phyloP scores from a whole-genome alignment of 2,329 filamentous ascomycete species.

The Aspergillus bombycis region DNA sequence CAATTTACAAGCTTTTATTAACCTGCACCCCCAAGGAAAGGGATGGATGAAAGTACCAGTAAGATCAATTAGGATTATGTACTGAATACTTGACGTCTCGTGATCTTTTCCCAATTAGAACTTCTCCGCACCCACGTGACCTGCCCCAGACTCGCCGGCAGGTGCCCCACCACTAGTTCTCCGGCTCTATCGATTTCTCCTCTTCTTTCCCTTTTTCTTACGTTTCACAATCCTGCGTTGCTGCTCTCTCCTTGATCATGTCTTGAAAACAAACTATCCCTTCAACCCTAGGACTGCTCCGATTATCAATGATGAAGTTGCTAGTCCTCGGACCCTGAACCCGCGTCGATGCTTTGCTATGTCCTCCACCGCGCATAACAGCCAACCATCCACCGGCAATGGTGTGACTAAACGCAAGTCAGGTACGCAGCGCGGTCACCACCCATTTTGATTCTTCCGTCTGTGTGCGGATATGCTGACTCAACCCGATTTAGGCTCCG shows the following conservation, averaged over 20 bases:
- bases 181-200: slow-evolving; percentile 10
- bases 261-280: background rate
- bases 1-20: background rate
- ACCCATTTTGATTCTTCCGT: background rate
- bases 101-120: background rate
- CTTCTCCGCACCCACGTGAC: slow-evolving; percentile 23
- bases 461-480: slow-evolving; percentile 4
- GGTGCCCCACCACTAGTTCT: slow-evolving; percentile 12
- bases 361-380: slow-evolving; percentile 41
- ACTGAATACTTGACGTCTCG: background rate
- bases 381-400: slow-evolving; percentile 34
- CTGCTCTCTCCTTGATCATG: slow-evolving; percentile 9
- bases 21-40: background rate
- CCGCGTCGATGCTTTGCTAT: slow-evolving; percentile 34
- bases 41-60: background rate
- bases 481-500: slow-evolving; percentile 34
- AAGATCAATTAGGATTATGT: background rate
- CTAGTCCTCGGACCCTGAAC: slow-evolving; percentile 21
- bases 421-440: slow-evolving; percentile 28
- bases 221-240: background rate
- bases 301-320: slow-evolving; percentile 14
- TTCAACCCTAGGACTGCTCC: background rate
- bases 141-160: slow-evolving; percentile 12
- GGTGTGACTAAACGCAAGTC: slow-evolving; percentile 45
- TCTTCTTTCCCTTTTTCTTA: slow-evolving; percentile 9